Conservation (phyloP, 352 stramenopile genomes). For the Phytophthora syringae region DNA sequence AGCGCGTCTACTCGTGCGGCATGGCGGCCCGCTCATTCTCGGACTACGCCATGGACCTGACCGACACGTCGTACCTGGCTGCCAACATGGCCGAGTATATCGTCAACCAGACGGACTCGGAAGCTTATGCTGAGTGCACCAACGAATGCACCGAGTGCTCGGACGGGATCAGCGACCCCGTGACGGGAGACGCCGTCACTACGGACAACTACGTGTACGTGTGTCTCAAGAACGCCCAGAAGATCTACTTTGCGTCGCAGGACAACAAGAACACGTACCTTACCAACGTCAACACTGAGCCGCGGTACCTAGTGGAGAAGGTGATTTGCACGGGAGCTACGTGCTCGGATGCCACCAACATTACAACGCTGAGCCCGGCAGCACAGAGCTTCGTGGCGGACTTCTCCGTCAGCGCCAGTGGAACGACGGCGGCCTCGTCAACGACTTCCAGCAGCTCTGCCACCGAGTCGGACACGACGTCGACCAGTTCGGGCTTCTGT, state of each 20-base stretch:
- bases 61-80: slow-evolving; percentile 74
- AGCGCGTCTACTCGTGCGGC: slow-evolving; percentile 79
- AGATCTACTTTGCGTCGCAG: slow-evolving; percentile 86
- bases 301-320: slow-evolving; percentile 57
- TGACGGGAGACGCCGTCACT: slow-evolving; percentile 64
- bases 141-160: slow-evolving; percentile 54
- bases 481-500: slow-evolving; percentile 53
- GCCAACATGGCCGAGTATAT: slow-evolving; percentile 74
- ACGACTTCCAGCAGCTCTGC: slow-evolving; percentile 30
- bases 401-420: slow-evolving; percentile 27
- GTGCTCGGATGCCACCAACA: slow-evolving; percentile 69
- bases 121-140: slow-evolving; percentile 45
- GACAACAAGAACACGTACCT: slow-evolving; percentile 72
- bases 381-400: slow-evolving; percentile 47
- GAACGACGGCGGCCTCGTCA: slow-evolving; percentile 16
- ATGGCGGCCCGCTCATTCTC: slow-evolving; percentile 64
- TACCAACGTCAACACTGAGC: slow-evolving; percentile 54
- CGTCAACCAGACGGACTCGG: slow-evolving; percentile 45
- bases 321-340: slow-evolving; percentile 57
- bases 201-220: slow-evolving; percentile 72
- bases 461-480: slow-evolving; percentile 27
- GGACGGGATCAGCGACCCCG: slow-evolving; percentile 59
- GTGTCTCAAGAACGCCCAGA: slow-evolving; percentile 79
- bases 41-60: slow-evolving; percentile 60
- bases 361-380: slow-evolving; percentile 57